These are phyloP conservation scores for Candida gorgasii DNA, from an alignment of 805 yeast species.

Conservation along the genomic window DNA sequence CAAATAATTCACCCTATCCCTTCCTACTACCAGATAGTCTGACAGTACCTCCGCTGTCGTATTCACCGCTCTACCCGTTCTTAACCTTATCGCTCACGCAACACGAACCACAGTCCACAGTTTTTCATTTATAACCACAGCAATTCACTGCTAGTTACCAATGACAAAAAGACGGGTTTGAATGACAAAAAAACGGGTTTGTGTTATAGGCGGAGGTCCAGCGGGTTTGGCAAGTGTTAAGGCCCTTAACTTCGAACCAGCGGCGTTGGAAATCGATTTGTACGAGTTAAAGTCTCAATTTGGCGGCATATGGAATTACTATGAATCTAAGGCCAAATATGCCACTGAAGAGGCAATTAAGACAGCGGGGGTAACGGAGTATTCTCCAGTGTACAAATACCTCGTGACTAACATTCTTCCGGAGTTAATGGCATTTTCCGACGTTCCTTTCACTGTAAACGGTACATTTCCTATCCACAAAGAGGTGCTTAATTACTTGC, in stretches of 20 bases:
- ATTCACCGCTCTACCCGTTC: too few species aligned
- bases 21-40: too few species aligned
- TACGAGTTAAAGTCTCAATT: slow-evolving; percentile 56
- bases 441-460: slow-evolving; percentile 30
- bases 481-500: slow-evolving; percentile 63
- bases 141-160: not conserved
- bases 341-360: slow-evolving; percentile 12
- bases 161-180: slow-evolving; percentile 1
- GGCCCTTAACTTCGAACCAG: slow-evolving; percentile 55
- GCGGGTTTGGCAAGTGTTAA: slow-evolving; percentile 67
- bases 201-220: slow-evolving; percentile 80
- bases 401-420: slow-evolving; percentile 71
- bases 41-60: too few species aligned
- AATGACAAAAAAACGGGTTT: slow-evolving; percentile 21
- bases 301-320: slow-evolving; percentile 79
- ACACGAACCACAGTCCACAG: slow-evolving; percentile 9
- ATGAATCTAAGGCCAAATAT: slow-evolving; percentile 8
- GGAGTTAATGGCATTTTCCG: slow-evolving; percentile 59
- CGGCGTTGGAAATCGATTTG: slow-evolving; percentile 48
- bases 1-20: too few species aligned
- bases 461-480: slow-evolving; percentile 33
- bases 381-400: slow-evolving; percentile 58
- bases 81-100: too few species aligned
- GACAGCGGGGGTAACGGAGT: slow-evolving; percentile 18
- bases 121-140: not conserved